Base-by-base conservation (phyloP, 2,329 filamentous ascomycete genomes). In the Cercospora sp. region DNA sequence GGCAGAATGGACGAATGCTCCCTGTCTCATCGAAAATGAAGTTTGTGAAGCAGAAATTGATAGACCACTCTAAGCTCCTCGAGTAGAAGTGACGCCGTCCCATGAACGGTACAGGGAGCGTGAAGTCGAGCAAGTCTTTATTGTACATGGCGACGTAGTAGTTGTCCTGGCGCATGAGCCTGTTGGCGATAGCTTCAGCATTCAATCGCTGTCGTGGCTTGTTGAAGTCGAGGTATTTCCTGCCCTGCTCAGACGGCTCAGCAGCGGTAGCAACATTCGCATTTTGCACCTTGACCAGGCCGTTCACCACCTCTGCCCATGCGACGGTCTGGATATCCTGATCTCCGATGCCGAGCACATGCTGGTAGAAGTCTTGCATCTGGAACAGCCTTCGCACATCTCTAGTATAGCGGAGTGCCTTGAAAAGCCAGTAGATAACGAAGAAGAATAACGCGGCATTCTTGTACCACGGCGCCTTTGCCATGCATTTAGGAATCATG, bases 131-230 rank as follows among this genome's bases (percentile, higher is more conserved):
- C 42, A 98, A 88, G 69, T 98, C 95, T 79, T 99, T 98, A 83
- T 99, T 99, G 81, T 98, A 93, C 75, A 99, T 85, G 4, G 95
- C 95, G 75, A 99, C 97, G 70, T 97, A 87, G 75, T 97, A 99
- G 76, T 99, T 99, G 70, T 97, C 94, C 76, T 92, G 91, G 67
- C 95, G 90, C 95, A 99, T 98, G 57, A 99, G 82, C 33, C 95
- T 89, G 77, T 98, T 99, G 6, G 95, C 95, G 78, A 99, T 98
- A 76, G 97, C 95, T 75, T 97, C 93, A 10, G 95, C 95, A 79
- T 97, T 95, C 73, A 99, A 89, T 70, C 94, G 87, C 80, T 98
- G 93, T 78, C 97, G 76, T 12, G 76, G 72, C 58, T 74, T 68
- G 18, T 69, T 70, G 68, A 77, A 77, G 57, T 91, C 91, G 70